Evolutionary conservation across 2,329 filamentous ascomycete species (phyloP).

Genomic region (Botrytis porri): DNA sequence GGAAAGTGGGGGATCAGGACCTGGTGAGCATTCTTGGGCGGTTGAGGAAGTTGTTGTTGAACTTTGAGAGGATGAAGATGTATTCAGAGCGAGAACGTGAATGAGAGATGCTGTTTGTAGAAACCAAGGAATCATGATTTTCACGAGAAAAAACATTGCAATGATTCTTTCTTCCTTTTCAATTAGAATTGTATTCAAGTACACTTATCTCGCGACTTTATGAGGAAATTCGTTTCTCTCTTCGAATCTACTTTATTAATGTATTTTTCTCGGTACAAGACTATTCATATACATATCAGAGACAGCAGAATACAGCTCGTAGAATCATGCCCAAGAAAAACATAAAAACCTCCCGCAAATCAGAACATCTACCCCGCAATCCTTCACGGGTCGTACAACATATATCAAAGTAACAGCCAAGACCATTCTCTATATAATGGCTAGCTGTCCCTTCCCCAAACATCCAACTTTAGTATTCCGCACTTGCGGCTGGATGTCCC

Average conservation of each 20-base stretch:
- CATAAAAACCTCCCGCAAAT: background rate
- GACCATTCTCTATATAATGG: background rate
- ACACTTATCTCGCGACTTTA: background rate
- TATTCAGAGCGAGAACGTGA: background rate
- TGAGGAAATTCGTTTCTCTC: background rate
- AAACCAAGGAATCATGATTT: background rate
- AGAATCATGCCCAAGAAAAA: background rate
- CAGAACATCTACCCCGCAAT: background rate
- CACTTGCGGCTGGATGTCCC: background rate
- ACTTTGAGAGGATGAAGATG: background rate
- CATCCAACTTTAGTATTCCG: background rate
- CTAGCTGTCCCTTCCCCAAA: background rate
- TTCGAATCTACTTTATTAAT: background rate
- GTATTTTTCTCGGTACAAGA: background rate
- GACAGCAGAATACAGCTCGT: background rate
- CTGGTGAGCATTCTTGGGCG: background rate
- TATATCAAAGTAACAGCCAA: background rate
- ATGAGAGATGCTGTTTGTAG: background rate
- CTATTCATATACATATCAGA: background rate
- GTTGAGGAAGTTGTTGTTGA: background rate
- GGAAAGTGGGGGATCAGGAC: background rate
- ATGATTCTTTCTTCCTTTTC: background rate
- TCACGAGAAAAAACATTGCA: background rate
- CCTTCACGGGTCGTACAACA: background rate
- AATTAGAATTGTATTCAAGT: background rate